phyloP scores from a whole-genome alignment of 2,329 filamentous ascomycete genomes.

The Colletotrichum sidae region DNA sequence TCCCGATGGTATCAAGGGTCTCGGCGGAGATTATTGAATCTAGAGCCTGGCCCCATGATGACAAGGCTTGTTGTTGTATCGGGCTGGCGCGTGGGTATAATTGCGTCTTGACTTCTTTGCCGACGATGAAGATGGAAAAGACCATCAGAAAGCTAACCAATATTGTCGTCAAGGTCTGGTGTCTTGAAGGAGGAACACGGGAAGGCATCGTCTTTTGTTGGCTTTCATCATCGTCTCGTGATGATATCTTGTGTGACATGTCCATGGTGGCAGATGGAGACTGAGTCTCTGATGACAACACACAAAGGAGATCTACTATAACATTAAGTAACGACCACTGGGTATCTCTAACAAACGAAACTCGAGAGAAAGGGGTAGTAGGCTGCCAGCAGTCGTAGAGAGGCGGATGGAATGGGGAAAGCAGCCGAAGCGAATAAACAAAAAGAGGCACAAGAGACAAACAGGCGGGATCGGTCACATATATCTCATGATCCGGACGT shows the following conservation, averaged over 20 bases:
- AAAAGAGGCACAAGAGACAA: neutral
- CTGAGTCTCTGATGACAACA: no score
- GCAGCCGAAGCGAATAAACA: constrained; percentile 9
- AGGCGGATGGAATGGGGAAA: neutral
- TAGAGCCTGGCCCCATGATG: constrained; percentile 35
- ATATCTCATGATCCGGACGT: constrained; percentile 15
- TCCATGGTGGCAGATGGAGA: constrained; percentile 3
- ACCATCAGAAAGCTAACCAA: constrained; percentile 30
- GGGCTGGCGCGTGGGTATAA: neutral
- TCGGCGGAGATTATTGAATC: constrained; percentile 32
- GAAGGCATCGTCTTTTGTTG: neutral
- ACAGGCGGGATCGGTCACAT: constrained; percentile 6
- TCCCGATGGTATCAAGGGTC: constrained; percentile 30
- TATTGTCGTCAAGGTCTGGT: constrained; percentile 5
- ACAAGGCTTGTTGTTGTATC: neutral
- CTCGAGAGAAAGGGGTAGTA: neutral
- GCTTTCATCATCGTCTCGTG: neutral
- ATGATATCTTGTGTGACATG: constrained; percentile 20
- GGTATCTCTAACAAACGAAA: constrained; percentile 8
- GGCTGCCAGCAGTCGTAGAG: constrained; percentile 22
- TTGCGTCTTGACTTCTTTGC: constrained; percentile 24
- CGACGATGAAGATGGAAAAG: constrained; percentile 32
- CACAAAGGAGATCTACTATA: neutral
- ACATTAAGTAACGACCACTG: constrained; percentile 10
- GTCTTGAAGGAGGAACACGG: constrained; percentile 1